phyloP scores from a whole-genome alignment of 2,329 filamentous ascomycete species.

The Aspergillus pseudotamarii region DNA sequence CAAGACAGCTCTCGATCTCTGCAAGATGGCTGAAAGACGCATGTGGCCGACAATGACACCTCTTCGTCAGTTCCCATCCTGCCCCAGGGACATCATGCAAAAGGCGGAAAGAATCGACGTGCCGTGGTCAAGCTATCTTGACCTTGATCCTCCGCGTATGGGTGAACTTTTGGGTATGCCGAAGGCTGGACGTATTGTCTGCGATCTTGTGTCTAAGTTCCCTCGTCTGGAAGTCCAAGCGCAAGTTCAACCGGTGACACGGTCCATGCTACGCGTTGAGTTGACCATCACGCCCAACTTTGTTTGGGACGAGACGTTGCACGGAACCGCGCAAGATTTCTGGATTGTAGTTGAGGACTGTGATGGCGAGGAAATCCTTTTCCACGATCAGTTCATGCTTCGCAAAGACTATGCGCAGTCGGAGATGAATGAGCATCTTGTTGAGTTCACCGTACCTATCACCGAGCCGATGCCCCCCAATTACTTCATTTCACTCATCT shows the following conservation, averaged over 20 bases:
- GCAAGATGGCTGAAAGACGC: slow-evolving; percentile 98
- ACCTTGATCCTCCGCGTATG: slow-evolving; percentile 94
- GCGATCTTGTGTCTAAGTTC: slow-evolving; percentile 85
- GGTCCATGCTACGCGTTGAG: slow-evolving; percentile 88
- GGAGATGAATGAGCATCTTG: slow-evolving; percentile 88
- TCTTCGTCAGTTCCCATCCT: slow-evolving; percentile 82
- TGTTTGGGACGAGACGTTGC: slow-evolving; percentile 87
- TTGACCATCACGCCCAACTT: slow-evolving; percentile 92
- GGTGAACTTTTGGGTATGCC: slow-evolving; percentile 90
- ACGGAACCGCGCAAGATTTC: slow-evolving; percentile 87
- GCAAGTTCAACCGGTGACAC: slow-evolving; percentile 90
- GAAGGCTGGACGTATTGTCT: slow-evolving; percentile 83
- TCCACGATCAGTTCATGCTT: slow-evolving; percentile 90
- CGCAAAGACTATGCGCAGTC: slow-evolving; percentile 83
- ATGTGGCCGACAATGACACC: slow-evolving; percentile 99
- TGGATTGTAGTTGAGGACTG: slow-evolving; percentile 98
- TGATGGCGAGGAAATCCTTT: slow-evolving; percentile 93
- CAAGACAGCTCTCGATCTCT: slow-evolving; percentile 88
- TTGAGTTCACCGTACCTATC: slow-evolving; percentile 95
- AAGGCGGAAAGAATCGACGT: slow-evolving; percentile 96
- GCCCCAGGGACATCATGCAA: slow-evolving; percentile 80
- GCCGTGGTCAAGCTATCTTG: slow-evolving; percentile 90
- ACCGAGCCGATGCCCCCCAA: slow-evolving; percentile 98
- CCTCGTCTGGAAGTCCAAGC: slow-evolving; percentile 90
- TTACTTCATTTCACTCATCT: slow-evolving; percentile 94